Evolutionary conservation across 2,329 filamentous ascomycete species (phyloP).

Genomic region (Phyllachora maydis): DNA sequence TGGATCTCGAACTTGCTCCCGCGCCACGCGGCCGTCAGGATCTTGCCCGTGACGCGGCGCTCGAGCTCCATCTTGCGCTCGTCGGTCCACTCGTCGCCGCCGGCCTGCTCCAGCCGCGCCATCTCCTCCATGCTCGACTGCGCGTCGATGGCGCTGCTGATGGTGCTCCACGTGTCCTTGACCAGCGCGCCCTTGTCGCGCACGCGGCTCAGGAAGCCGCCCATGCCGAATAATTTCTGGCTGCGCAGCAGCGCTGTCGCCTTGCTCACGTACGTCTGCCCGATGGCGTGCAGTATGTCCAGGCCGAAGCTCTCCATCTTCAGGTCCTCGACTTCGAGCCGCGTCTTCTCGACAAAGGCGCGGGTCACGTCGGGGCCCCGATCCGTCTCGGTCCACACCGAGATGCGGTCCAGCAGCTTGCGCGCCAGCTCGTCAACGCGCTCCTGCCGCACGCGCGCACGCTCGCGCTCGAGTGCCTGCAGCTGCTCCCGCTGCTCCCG

Average conservation of each 20-base stretch:
- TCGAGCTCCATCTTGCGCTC: slow-evolving; percentile 94
- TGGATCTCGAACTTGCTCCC: slow-evolving; percentile 97
- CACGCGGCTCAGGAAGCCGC: slow-evolving; percentile 80
- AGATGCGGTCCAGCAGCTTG: slow-evolving; percentile 78
- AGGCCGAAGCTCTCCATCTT: slow-evolving; percentile 99
- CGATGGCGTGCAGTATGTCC: slow-evolving; percentile 90
- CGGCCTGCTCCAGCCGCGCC: slow-evolving; percentile 85
- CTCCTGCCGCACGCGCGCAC: slow-evolving; percentile 61
- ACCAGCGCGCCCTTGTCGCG: slow-evolving; percentile 94
- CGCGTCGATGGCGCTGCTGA: slow-evolving; percentile 86
- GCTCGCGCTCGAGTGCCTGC: slow-evolving; percentile 71
- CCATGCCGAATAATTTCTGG: slow-evolving; percentile 92
- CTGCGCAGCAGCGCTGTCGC: slow-evolving; percentile 75
- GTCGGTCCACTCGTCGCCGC: slow-evolving; percentile 95
- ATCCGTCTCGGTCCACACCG: slow-evolving; percentile 94
- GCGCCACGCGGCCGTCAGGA: slow-evolving; percentile 87
- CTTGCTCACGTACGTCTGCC: slow-evolving; percentile 76
- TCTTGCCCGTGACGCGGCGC: slow-evolving; percentile 90
- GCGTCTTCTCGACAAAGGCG: slow-evolving; percentile 86
- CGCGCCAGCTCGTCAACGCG: slow-evolving; percentile 65
- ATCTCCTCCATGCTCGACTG: slow-evolving; percentile 99
- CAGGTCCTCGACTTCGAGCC: slow-evolving; percentile 86
- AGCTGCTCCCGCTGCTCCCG: slow-evolving; percentile 92
- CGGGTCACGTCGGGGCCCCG: slow-evolving; percentile 66
- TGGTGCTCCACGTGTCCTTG: slow-evolving; percentile 98